These are phyloP conservation scores for Exophiala dermatitidis DNA, from an alignment of 2,329 filamentous ascomycete species.

Conservation along the genomic window DNA sequence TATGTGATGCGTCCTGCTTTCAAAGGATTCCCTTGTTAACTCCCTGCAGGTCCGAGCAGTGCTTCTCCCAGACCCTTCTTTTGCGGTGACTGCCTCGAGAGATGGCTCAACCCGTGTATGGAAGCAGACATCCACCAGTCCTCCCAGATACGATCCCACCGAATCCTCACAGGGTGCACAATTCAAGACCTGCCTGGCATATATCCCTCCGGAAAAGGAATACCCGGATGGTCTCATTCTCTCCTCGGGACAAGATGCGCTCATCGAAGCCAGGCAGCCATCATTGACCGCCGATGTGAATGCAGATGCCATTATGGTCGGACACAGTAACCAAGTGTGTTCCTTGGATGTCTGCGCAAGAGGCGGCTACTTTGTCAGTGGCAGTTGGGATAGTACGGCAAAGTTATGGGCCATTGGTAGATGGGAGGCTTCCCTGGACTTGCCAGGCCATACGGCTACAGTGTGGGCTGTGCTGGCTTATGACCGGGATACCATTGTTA, in stretches of 20 bases:
- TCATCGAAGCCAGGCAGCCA: constrained; percentile 81
- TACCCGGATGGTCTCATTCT: constrained; percentile 74
- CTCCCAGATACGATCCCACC: constrained; percentile 67
- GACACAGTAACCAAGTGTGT: constrained; percentile 83
- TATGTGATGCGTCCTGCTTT: constrained; percentile 36
- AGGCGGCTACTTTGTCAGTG: constrained; percentile 72
- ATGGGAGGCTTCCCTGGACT: constrained; percentile 68
- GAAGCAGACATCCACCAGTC: constrained; percentile 59
- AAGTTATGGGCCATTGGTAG: constrained; percentile 78
- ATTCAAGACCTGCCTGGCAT: constrained; percentile 82
- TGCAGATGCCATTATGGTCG: constrained; percentile 76
- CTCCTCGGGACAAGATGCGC: constrained; percentile 82
- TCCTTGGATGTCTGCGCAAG: constrained; percentile 70
- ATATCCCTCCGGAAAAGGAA: constrained; percentile 59
- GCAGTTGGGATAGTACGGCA: constrained; percentile 86
- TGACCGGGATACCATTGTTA: constrained; percentile 72
- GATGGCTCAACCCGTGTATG: constrained; percentile 86
- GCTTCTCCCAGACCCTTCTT: constrained; percentile 64
- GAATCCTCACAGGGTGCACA: constrained; percentile 72
- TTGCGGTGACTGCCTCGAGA: constrained; percentile 77
- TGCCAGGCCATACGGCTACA: constrained; percentile 69
- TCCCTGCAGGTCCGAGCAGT: constrained; percentile 71
- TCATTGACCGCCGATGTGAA: constrained; percentile 61
- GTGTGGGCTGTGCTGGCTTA: constrained; percentile 91
- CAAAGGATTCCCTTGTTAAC: constrained; percentile 26